Base-by-base conservation (phyloP, 2,329 filamentous ascomycete genomes). In the Diaporthe ilicicola region DNA sequence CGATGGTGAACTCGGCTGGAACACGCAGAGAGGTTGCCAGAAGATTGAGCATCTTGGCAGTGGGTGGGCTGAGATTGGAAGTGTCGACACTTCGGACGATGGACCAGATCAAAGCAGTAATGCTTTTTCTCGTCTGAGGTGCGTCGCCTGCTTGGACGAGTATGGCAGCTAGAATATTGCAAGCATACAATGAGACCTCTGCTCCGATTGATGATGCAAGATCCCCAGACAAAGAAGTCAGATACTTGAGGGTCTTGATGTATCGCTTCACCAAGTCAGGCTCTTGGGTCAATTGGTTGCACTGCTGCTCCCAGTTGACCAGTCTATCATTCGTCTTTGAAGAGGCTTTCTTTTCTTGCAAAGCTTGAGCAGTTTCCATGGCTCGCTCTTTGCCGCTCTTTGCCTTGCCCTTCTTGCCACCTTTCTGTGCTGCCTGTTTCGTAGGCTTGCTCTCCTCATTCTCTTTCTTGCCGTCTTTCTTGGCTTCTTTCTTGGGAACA, bases 281-380 rank as follows among this genome's bases (percentile, higher is more conserved):
- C 68, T 86, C 84, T 27, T 82, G 84, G 46, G 88, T 82, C 12
- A 90, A 81, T 44, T 84, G 82, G 34, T 79, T 79, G 73, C 83
- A 84, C 4, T 82, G 81, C 73, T 77, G 64, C 37, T 79, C 77
- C 87, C 87, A 89, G 19, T 82, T 81, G 27, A 79, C 76, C 46
- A 84, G 76, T 12, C 84, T 75, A 4, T 76, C 77, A 8, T 68
- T 70, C 3, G 75, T 74, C 53, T 79, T 80, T 22, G 72, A 74
- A 34, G 77, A 72, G 0, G 67, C 59, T 71, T 82, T 84, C 65
- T 78, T 78, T 9, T 79, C 76, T 37, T 82, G 79, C 3, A 81
- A 74, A 3, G 76, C 79, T 15, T 80, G 78, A 1, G 81, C 78
- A 13, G 76, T 75, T 55, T 80, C 76, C 0, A 77, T 75, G 0